Base-by-base conservation (phyloP, 257 asterid species). In the Jasminum sambac region DNA sequence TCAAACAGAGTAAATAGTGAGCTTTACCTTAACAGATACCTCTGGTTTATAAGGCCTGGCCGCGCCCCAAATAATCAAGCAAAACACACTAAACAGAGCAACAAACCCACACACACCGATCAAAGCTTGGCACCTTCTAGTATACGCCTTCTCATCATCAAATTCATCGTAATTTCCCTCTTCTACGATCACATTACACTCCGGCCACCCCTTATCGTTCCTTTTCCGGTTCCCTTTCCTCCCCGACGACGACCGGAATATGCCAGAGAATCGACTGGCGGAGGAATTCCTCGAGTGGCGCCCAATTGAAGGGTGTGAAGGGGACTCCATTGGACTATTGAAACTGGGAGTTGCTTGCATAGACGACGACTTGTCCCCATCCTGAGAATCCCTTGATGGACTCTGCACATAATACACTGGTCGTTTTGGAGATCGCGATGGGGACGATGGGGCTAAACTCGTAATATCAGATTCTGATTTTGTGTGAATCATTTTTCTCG, bases 121-220 rank as follows among this genome's bases (percentile, higher is more conserved):
- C 88, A 89, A 43, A 37, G 86, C 87, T 78, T 94, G 99, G 67
- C 84, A 89, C 26, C 96, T 73, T 36, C 97, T 69, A 11, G 88
- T 89, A 30, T 64, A 84, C 9, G 79, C 80, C 86, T 89, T 85
- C 0, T 83, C 91, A 21, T 89, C 87, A 68, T 89, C 96, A 19
- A 80, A 80, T 19, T 89, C 98, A 37, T 89, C 96, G 44, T 89
- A 91, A 46, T 83, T 87, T 10, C 99, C 99, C 37, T 94, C 99
- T 66, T 94, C 99, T 58, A 84, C 9, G 21, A 94, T 91, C 75
- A 94, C 99, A 78, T 89, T 74, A 61, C 99, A 94, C 79, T 94
- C 97, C 10, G 96, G 97, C 99, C 99, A 94, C 17, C 97, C 99
- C 77, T 94, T 94, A 4, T 94, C 97, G 65, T 91, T 94, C 70